phyloP scores from a whole-genome alignment of 179 eudicot species.

The Silene noctiflora region DNA sequence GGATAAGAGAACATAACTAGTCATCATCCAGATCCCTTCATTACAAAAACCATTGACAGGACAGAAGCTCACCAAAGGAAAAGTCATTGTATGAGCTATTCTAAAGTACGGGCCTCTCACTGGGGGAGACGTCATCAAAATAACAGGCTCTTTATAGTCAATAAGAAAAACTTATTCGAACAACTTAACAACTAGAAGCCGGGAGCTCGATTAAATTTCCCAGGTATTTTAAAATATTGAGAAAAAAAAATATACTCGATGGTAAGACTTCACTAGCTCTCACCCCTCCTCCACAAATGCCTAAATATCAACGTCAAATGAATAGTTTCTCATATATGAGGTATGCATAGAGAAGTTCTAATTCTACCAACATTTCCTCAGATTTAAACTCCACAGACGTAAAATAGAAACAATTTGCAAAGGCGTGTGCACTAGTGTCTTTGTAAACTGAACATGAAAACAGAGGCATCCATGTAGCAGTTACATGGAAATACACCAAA shows the following conservation, averaged over 20 bases:
- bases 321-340: neutral
- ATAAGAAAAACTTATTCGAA: neutral
- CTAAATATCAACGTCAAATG: neutral
- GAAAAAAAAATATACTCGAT: neutral
- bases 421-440: constrained; percentile 7
- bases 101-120: constrained; percentile 1
- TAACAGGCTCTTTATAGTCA: neutral
- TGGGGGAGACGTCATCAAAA: neutral
- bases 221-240: neutral
- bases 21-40: constrained; percentile 5
- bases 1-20: constrained; percentile 16
- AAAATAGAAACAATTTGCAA: constrained; percentile 6
- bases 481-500: constrained; percentile 3
- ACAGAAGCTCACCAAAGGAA: constrained; percentile 5
- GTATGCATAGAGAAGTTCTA: neutral
- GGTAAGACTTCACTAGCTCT: neutral
- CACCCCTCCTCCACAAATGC: constrained; percentile 1
- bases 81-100: neutral
- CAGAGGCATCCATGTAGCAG: neutral
- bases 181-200: neutral
- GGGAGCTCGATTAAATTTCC: neutral
- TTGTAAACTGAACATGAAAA: neutral
- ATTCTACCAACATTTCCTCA: neutral
- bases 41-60: neutral
- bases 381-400: neutral